Evolutionary conservation across 2,329 filamentous ascomycete species (phyloP).

Genomic region (Diplodia intermedia): DNA sequence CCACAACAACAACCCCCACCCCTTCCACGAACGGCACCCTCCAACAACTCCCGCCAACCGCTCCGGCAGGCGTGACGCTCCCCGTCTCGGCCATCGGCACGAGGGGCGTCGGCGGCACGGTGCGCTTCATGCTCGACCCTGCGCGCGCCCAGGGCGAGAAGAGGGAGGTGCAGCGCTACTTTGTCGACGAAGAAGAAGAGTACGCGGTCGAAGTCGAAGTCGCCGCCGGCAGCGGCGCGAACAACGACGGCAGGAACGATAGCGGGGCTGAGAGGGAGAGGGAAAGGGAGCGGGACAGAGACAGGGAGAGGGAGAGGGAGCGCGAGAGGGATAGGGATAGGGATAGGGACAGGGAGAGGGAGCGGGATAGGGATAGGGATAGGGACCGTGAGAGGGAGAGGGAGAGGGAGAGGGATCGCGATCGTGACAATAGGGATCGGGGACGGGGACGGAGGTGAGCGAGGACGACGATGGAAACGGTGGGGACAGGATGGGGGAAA

Average conservation of each 20-base stretch:
- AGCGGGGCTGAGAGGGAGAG: background rate
- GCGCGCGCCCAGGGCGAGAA: slow-evolving; percentile 76
- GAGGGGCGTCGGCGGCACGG: slow-evolving; percentile 70
- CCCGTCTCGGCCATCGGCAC: slow-evolving; percentile 48
- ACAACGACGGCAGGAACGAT: slow-evolving; percentile 23
- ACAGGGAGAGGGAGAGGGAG: slow-evolving; percentile 38
- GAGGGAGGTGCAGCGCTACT: slow-evolving; percentile 70
- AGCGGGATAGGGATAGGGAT: background rate
- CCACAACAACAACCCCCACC: slow-evolving; percentile 38
- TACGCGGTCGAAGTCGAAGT: slow-evolving; percentile 77
- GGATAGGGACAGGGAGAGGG: background rate
- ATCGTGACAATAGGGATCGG: background rate
- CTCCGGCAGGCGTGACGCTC: slow-evolving; percentile 39
- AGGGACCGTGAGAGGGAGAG: background rate
- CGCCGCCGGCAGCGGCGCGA: slow-evolving; percentile 32
- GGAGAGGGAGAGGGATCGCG: background rate
- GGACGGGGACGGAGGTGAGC: too few species aligned
- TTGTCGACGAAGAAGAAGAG: slow-evolving; percentile 76
- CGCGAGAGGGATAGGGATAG: slow-evolving; percentile 33
- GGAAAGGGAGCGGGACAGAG: slow-evolving; percentile 4
- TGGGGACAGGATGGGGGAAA: too few species aligned
- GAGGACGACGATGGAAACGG: background rate
- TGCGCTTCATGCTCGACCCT: slow-evolving; percentile 87
- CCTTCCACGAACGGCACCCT: slow-evolving; percentile 32
- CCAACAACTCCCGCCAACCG: slow-evolving; percentile 38